Base-by-base conservation (phyloP, 345 rosid genomes). In the Dipteronia sinensis region DNA sequence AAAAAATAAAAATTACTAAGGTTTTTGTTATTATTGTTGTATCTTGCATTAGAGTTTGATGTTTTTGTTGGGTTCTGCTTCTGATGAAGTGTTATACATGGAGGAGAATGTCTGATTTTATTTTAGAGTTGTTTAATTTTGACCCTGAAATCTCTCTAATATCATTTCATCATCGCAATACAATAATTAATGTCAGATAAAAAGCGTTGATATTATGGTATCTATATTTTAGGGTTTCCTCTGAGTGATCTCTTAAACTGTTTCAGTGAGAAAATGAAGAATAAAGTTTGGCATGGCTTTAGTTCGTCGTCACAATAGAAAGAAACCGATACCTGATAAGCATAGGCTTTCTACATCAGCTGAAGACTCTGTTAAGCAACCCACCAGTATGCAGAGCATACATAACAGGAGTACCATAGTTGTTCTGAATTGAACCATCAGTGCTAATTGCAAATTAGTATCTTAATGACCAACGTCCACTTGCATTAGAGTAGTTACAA, bases 61-160 rank as follows among this genome's bases (percentile, higher is more conserved):
- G 63, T 20, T 75, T 49, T 74, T 7, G 34, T 75, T 29, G 69
- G 69, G 9, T 47, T 74, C 29, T 64, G 62, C 31, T 29, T 29
- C 31, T 29, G 3, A 2, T 29, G 44, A 40, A 7, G 44, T 40
- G 7, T 40, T 7, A 63, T 59, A 9, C 38, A 42, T 46, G 13
- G 77, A 75, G 70, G 46, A 75, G 49, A 29, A 49, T 49, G 51
- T 51, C 71, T 13, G 17, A 29, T 10, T 49, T 75, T 44, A 42
- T 44, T 42, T 27, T 65, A 62, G 0, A 23, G 68, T 23, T 44
- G 38, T 25, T 46, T 55, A 15, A 19, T 15, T 2, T 16, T 62
- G 7, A 62, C 25, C 2, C 5, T 73, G 15, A 38, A 66, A 1
- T 44, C 58, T 62, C 25, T 55, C 15, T 34, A 22, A 55, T 55